These are phyloP conservation scores for Gardenia jasminoides DNA, from an alignment of 257 asterid genomes.

Conservation along the genomic window DNA sequence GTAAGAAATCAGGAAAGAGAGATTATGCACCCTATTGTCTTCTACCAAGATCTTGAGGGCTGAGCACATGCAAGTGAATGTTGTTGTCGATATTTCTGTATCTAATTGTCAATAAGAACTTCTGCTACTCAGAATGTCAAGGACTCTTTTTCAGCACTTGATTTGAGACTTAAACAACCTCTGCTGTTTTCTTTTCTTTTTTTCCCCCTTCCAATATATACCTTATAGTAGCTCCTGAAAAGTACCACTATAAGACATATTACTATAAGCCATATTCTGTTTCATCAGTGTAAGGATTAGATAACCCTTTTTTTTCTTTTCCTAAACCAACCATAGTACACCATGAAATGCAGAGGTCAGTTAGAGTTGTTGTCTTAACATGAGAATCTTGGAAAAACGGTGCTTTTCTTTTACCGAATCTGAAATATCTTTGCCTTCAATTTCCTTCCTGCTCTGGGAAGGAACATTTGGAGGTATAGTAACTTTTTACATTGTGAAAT, in stretches of 20 bases:
- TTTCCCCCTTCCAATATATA: too few relatives aligned
- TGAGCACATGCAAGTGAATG: background rate
- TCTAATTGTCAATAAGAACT: background rate
- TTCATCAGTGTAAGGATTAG: background rate
- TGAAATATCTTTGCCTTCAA: background rate
- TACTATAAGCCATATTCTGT: background rate
- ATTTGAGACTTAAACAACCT: background rate
- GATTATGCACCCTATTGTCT: background rate
- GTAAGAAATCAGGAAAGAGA: background rate
- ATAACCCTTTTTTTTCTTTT: background rate
- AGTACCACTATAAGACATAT: background rate
- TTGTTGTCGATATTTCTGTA: background rate
- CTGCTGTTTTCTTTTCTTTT: background rate
- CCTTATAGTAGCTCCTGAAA: too few relatives aligned
- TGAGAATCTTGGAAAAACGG: background rate
- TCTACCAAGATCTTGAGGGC: background rate
- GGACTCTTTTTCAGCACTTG: background rate
- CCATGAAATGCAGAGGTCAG: background rate
- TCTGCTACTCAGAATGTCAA: background rate
- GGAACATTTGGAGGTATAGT: background rate
- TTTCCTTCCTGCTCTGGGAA: background rate
- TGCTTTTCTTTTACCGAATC: background rate
- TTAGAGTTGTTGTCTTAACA: background rate
- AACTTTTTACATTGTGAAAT: background rate
- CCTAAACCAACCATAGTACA: background rate